Evolutionary conservation across 208 protist species (phyloP).

Genomic region (Trypanosoma caninum): DNA sequence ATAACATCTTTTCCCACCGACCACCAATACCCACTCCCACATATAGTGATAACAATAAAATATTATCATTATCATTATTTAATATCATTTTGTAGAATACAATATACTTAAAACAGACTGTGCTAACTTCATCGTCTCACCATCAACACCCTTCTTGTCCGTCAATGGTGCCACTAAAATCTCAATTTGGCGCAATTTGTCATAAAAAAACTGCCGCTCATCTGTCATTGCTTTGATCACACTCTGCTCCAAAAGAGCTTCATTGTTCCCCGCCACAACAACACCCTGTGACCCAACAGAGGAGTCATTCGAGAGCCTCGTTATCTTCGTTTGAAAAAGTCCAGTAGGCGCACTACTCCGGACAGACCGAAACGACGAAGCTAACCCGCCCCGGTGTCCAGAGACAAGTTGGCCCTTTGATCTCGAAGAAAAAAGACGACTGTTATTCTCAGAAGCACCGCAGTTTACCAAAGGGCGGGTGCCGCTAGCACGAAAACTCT

Average conservation of each 20-base stretch:
- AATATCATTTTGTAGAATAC: constrained; percentile 32
- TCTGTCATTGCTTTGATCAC: constrained; percentile 19
- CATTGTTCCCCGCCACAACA: constrained; percentile 1
- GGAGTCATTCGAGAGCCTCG: constrained; percentile 5
- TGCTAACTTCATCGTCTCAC: constrained; percentile 28
- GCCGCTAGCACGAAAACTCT: constrained; percentile 26
- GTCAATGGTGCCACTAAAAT: constrained; percentile 35
- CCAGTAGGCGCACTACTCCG: constrained; percentile 1
- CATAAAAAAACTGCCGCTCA: constrained; percentile 80
- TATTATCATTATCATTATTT: no score
- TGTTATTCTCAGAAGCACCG: not conserved
- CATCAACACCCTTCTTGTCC: constrained; percentile 20
- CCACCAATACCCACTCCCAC: no score
- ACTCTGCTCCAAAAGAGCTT: constrained; percentile 12
- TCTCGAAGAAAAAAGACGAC: not conserved
- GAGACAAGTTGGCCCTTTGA: not conserved
- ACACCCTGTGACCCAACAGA: not conserved
- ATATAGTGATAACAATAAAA: no score
- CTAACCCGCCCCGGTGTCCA: not conserved
- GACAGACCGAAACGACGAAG: not conserved
- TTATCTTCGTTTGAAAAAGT: constrained; percentile 1
- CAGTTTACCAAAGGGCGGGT: not conserved
- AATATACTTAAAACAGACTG: constrained; percentile 47
- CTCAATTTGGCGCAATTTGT: constrained; percentile 77
- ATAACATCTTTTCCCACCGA: no score